phyloP scores from a whole-genome alignment of 805 yeast genomes.

The Hanseniaspora jakobsenii region DNA sequence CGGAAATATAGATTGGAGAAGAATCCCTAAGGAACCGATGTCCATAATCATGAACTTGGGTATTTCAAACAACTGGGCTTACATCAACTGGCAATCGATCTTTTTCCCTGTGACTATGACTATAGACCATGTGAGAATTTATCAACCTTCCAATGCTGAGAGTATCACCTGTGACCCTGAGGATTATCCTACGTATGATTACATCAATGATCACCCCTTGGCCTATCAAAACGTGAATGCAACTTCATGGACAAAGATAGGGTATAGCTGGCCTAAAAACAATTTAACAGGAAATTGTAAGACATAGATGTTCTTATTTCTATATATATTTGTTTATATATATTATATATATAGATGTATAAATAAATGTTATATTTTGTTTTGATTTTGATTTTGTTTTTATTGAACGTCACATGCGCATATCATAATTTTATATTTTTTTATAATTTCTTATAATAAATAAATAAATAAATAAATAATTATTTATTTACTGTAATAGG shows the following conservation, averaged over 20 bases:
- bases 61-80: conserved; percentile 84
- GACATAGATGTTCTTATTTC: not conserved
- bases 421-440: too few relatives aligned
- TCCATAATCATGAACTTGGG: conserved; percentile 77
- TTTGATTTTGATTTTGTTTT: too few relatives aligned
- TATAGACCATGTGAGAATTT: conserved; percentile 79
- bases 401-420: too few relatives aligned
- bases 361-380: too few relatives aligned
- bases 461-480: too few relatives aligned
- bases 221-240: conserved; percentile 61
- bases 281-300: conserved; percentile 40
- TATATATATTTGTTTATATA: not conserved
- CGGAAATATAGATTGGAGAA: conserved; percentile 80
- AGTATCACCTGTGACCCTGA: conserved; percentile 75
- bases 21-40: conserved; percentile 86
- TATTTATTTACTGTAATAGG: too few relatives aligned
- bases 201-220: conserved; percentile 54
- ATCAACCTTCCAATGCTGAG: conserved; percentile 60
- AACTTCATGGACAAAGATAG: conserved; percentile 67
- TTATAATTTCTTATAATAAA: too few relatives aligned
- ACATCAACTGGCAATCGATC: conserved; percentile 77
- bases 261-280: conserved; percentile 59
- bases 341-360: too few relatives aligned
- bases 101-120: conserved; percentile 66
- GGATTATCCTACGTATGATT: conserved; percentile 74